A percentile compares a stretch with the other conserved stretches of the same genome.
Evolutionary conservation across 768 basidiomycete genomes (phyloP).

Genomic region (Hygrocybe punicea): DNA sequence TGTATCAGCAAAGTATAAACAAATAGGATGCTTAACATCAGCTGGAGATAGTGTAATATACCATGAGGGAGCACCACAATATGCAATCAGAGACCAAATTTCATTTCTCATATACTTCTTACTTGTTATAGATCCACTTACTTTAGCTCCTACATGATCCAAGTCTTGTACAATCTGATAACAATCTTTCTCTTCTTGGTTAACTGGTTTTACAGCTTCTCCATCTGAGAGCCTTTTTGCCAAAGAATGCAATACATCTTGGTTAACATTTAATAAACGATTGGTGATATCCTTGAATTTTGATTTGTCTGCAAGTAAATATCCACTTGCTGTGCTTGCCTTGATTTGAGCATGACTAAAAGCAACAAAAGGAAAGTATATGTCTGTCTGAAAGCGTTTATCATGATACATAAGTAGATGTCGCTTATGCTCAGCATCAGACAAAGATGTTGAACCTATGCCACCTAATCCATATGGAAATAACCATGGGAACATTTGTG

Average conservation of each 20-base stretch:
- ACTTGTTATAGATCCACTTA: slow-evolving; percentile 25
- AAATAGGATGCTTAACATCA: slow-evolving; percentile 31
- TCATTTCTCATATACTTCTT: slow-evolving; percentile 27
- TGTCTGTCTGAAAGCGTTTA: slow-evolving; percentile 38
- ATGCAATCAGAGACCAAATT: slow-evolving; percentile 21
- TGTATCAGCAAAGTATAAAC: slow-evolving; percentile 27
- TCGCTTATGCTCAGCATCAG: slow-evolving; percentile 20
- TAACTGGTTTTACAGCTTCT: slow-evolving; percentile 24
- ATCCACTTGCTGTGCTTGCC: slow-evolving; percentile 24
- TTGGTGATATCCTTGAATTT: slow-evolving; percentile 26
- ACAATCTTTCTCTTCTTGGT: slow-evolving; percentile 33
- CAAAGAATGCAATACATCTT: slow-evolving; percentile 17
- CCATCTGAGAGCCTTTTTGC: slow-evolving; percentile 22
- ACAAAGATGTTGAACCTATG: slow-evolving; percentile 13
- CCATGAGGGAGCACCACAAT: slow-evolving; percentile 23
- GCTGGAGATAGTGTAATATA: slow-evolving; percentile 32
- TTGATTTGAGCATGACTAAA: slow-evolving; percentile 43
- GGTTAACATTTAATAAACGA: slow-evolving; percentile 21
- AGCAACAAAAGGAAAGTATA: slow-evolving; percentile 34
- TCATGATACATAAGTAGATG: slow-evolving; percentile 37
- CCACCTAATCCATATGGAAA: slow-evolving; percentile 32
- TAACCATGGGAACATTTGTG: slow-evolving; percentile 34
- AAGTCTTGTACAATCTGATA: slow-evolving; percentile 34
- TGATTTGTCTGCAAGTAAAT: slow-evolving; percentile 22
- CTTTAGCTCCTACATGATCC: slow-evolving; percentile 33